Conservation (phyloP, 257 asterid genomes). For the Przewalskia tangutica region DNA sequence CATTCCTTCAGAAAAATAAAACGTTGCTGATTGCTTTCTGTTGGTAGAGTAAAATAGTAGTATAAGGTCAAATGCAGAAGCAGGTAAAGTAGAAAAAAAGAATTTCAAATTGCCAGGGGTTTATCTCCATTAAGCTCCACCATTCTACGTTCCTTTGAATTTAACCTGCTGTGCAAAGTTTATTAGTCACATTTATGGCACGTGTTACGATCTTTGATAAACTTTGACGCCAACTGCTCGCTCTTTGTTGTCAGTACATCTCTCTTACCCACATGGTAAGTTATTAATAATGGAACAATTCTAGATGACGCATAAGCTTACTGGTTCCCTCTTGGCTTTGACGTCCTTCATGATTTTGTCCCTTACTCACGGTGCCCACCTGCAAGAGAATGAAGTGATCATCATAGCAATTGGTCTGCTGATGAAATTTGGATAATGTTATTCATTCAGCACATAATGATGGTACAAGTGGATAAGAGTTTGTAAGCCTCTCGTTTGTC, state of each 20-base stretch:
- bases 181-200: not conserved
- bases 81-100: too few species aligned
- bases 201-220: not conserved
- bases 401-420: not conserved
- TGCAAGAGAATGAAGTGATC: slow-evolving; percentile 16
- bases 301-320: slow-evolving; percentile 20
- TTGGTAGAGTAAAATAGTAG: too few species aligned
- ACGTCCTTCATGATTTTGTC: slow-evolving; percentile 23
- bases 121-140: not conserved
- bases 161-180: not conserved
- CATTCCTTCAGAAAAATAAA: not conserved
- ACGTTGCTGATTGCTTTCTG: not conserved
- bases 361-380: slow-evolving; percentile 30
- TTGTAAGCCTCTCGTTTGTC: not conserved
- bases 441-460: not conserved
- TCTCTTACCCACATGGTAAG: not conserved
- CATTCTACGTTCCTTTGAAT: not conserved
- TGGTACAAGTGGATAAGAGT: not conserved
- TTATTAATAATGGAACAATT: not conserved
- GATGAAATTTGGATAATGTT: not conserved
- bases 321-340: slow-evolving; percentile 29
- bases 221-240: not conserved
- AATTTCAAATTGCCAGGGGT: not conserved
- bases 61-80: too few species aligned
- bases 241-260: not conserved